Percentiles rank a stretch among this genome's conserved stretches.
phyloP scores from a whole-genome alignment of 495 filamentous ascomycete species.

The Cercophora newfieldiana region DNA sequence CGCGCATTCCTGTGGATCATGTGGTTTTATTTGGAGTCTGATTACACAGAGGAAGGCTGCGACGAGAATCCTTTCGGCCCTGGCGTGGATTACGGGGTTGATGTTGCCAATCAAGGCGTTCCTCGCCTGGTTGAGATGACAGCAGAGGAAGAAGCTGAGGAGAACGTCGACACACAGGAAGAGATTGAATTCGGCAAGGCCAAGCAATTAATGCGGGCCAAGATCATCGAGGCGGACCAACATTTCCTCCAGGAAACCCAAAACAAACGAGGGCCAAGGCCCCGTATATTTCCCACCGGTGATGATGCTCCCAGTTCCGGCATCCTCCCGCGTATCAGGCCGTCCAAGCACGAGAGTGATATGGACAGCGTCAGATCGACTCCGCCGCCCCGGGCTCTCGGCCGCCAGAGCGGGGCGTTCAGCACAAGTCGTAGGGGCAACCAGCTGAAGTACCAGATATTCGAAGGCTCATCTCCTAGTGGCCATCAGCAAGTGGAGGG shows the following conservation, averaged over 20 bases:
- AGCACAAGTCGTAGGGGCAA: constrained; percentile 47
- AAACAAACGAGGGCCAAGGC: constrained; percentile 40
- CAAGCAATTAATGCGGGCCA: constrained; percentile 82
- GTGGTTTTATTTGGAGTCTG: constrained; percentile 99
- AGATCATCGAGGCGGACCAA: constrained; percentile 60
- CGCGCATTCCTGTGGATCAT: constrained; percentile 95
- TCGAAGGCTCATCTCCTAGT: constrained; percentile 54
- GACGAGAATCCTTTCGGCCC: constrained; percentile 86
- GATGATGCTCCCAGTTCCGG: constrained; percentile 64
- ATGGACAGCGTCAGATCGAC: constrained; percentile 59
- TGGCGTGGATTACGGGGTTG: constrained; percentile 62
- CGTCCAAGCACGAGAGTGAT: constrained; percentile 59
- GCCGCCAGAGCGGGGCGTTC: constrained; percentile 38
- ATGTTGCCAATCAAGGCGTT: constrained; percentile 73
- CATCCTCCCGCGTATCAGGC: constrained; percentile 52
- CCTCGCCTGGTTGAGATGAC: constrained; percentile 77
- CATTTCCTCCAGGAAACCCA: constrained; percentile 51
- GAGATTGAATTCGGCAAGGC: constrained; percentile 83
- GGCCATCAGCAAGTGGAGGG: constrained; percentile 41
- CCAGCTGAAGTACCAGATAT: constrained; percentile 50
- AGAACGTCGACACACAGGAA: constrained; percentile 88
- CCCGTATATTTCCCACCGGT: constrained; percentile 33
- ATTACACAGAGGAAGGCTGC: constrained; percentile 81
- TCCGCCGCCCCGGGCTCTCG: constrained; percentile 53
- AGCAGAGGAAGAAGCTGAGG: constrained; percentile 69